Evolutionary conservation across 495 filamentous ascomycete species (phyloP), one percentile per base, ranked within the genome.

Genomic region (Cercophora newfieldiana): DNA sequence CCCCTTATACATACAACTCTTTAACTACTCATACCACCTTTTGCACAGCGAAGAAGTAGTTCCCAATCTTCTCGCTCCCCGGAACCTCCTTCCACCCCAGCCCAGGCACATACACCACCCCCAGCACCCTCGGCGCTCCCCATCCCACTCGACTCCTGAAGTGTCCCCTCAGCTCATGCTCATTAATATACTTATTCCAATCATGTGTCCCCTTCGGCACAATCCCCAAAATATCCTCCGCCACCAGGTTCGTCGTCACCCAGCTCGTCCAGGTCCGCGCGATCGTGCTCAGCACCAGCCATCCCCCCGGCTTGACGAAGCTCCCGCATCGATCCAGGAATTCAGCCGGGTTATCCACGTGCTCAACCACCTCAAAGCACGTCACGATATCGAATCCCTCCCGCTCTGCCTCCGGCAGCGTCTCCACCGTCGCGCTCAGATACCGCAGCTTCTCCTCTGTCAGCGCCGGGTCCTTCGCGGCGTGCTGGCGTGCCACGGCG

Each of bases 141-240:
- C 75, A 50, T 53, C 55, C 89, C 91, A 73, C 66, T 84, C 77
- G 80, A 48, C 67, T 61, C 63, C 69, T 74, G 74, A 87, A 84
- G 54, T 82, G 92, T 2, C 66, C 82, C 68, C 87, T 79, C 73
- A 99, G 63, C 82, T 98, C 95, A 19, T 85, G 80, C 69, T 90
- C 91, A 72, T 97, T 96, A 26, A 99, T 87, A 75, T 98, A 99
- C 75, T 97, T 96, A 18, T 79, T 79, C 95, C 95, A 99, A 71
- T 97, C 93, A 75, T 99, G 95, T 59, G 95, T 97, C 0, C 95
- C 95, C 60, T 85, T 84, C 22, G 95, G 95, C 63, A 99, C 95
- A 63, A 98, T 89, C 21, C 91, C 80, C 54, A 97, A 75, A 3
- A 97, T 77, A 78, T 95, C 93, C 79, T 99, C 95, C 0, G 95